phyloP scores from a whole-genome alignment of 2,329 filamentous ascomycete genomes.

The Teratosphaeria gauchensis region DNA sequence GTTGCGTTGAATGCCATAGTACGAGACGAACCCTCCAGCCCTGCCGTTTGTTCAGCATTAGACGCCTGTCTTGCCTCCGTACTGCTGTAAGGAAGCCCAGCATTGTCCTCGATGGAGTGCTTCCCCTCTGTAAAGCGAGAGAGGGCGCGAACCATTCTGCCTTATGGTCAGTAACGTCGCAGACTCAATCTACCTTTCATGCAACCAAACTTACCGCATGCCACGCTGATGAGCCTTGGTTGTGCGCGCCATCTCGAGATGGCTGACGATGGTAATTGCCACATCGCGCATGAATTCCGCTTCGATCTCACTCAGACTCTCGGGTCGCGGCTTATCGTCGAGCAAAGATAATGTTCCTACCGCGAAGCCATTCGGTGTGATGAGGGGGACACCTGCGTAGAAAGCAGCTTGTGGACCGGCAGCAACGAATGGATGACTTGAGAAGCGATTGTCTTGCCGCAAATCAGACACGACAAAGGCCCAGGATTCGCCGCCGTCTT shows the following conservation, averaged over 20 bases:
- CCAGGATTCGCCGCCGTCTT: conserved; percentile 2
- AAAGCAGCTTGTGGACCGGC: conserved; percentile 21
- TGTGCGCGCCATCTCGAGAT: conserved; percentile 26
- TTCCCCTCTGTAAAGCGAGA: not conserved
- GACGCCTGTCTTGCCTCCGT: not conserved
- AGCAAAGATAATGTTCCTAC: conserved; percentile 26
- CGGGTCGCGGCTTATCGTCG: conserved; percentile 15
- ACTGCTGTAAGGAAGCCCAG: not conserved
- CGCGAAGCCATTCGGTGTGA: conserved; percentile 23
- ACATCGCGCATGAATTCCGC: conserved; percentile 22
- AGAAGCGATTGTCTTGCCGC: conserved; percentile 25
- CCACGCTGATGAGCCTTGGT: conserved; percentile 20
- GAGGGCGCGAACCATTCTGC: not conserved
- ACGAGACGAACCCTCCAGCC: not conserved
- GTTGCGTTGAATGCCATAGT: not conserved
- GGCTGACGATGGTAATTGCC: conserved; percentile 24
- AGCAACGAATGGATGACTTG: conserved; percentile 20
- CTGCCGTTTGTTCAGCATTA: not conserved
- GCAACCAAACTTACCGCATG: not conserved
- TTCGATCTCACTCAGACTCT: not conserved
- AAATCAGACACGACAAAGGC: conserved; percentile 15
- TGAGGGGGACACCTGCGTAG: conserved; percentile 27
- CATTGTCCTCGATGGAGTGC: not conserved
- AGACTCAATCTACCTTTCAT: not conserved
- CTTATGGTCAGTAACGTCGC: not conserved